phyloP scores from a whole-genome alignment of 495 filamentous ascomycete genomes.

The Saxophila tyrrhenica region DNA sequence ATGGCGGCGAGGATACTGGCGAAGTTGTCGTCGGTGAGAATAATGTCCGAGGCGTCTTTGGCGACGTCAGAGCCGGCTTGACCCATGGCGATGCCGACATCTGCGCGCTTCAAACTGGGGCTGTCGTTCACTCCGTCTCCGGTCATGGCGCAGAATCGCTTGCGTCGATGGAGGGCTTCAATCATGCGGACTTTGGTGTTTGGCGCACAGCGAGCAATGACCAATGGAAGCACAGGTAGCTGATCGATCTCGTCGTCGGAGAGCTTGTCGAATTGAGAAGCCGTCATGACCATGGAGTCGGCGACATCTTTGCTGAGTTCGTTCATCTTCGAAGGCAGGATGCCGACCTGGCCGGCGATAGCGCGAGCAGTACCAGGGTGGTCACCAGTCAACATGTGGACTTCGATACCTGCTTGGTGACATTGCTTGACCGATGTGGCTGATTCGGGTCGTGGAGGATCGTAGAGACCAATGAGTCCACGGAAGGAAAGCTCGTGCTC shows the following conservation, averaged over 20 bases:
- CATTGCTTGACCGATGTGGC: conserved; percentile 42
- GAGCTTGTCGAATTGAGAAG: conserved; percentile 55
- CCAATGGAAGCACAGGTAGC: conserved; percentile 53
- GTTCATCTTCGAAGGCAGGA: conserved; percentile 25
- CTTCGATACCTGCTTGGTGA: conserved; percentile 43
- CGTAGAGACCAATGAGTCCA: conserved; percentile 61
- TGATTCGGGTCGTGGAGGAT: conserved; percentile 60
- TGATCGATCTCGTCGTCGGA: conserved; percentile 48
- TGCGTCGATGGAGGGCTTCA: conserved; percentile 55
- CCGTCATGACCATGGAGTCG: conserved; percentile 51
- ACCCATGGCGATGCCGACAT: conserved; percentile 81
- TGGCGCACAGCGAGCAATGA: conserved; percentile 61
- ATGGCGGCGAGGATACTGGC: conserved; percentile 68
- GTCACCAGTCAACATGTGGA: conserved; percentile 59
- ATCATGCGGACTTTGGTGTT: conserved; percentile 72
- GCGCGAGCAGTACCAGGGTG: conserved; percentile 51
- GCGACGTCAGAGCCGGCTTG: conserved; percentile 68
- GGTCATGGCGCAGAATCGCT: conserved; percentile 67
- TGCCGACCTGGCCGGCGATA: conserved; percentile 46
- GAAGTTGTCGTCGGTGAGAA: conserved; percentile 76
- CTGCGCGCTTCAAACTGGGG: conserved; percentile 66
- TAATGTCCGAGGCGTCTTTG: conserved; percentile 75
- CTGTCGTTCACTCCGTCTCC: conserved; percentile 85
- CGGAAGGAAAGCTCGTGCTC: conserved; percentile 52
- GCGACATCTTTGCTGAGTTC: conserved; percentile 25